Conservation (phyloP, 2,329 filamentous ascomycete species). For the Chaetothyriales sp. region DNA sequence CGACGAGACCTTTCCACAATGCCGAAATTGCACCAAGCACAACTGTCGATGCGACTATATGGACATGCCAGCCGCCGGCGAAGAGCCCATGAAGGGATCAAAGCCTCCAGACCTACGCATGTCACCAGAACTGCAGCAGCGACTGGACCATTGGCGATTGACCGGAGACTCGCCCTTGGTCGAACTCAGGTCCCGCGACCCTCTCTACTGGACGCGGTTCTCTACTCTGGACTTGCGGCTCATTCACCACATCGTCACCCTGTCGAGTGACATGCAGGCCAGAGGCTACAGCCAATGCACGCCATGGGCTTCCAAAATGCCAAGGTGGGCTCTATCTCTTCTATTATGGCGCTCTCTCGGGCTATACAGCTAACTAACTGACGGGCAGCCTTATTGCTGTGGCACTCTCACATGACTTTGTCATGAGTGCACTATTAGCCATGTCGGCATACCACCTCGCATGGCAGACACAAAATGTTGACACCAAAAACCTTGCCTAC, state of each 20-base stretch:
- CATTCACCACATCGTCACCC: slow-evolving; percentile 76
- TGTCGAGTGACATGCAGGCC: slow-evolving; percentile 66
- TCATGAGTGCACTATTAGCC: slow-evolving; percentile 84
- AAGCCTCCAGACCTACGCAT: slow-evolving; percentile 56
- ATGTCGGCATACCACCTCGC: slow-evolving; percentile 92
- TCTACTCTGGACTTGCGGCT: slow-evolving; percentile 67
- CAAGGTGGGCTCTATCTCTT: slow-evolving; percentile 50
- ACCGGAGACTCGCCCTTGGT: slow-evolving; percentile 78
- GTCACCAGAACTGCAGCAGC: slow-evolving; percentile 69
- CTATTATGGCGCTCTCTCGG: slow-evolving; percentile 8
- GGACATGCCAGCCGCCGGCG: slow-evolving; percentile 54
- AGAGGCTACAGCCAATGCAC: slow-evolving; percentile 71
- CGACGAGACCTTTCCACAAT: slow-evolving; percentile 95
- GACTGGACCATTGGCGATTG: slow-evolving; percentile 67
- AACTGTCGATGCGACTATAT: slow-evolving; percentile 98
- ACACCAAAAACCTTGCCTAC: slow-evolving; percentile 77
- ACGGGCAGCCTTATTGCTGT: slow-evolving; percentile 60
- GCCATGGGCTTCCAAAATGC: slow-evolving; percentile 83
- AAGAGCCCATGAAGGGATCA: slow-evolving; percentile 36
- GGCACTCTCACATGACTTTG: slow-evolving; percentile 66
- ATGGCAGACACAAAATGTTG: slow-evolving; percentile 69
- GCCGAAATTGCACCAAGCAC: slow-evolving; percentile 97
- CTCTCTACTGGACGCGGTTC: slow-evolving; percentile 56
- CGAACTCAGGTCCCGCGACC: slow-evolving; percentile 60
- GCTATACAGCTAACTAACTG: slow-evolving; percentile 19